Percentiles rank a stretch among this genome's conserved stretches.
phyloP scores from a whole-genome alignment of 306 rosid species.

The Echinosophora koreensis region DNA sequence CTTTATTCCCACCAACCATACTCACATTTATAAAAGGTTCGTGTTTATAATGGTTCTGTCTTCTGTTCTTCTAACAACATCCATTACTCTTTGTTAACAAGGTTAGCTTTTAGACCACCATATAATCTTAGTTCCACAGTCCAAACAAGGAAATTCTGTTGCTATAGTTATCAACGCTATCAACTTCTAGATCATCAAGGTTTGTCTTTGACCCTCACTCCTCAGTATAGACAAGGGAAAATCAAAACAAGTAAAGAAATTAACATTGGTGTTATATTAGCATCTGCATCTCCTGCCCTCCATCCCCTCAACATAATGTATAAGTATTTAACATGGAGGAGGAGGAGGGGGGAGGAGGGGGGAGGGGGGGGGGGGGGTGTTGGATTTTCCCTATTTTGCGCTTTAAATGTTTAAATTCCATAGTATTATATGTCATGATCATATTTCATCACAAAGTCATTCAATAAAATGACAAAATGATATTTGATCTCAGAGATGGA shows the following conservation, averaged over 20 bases:
- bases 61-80: slow-evolving; percentile 6
- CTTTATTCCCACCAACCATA: neutral
- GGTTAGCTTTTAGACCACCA: slow-evolving; percentile 13
- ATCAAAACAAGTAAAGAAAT: slow-evolving; percentile 43
- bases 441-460: slow-evolving; percentile 43
- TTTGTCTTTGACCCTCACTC: slow-evolving; percentile 25
- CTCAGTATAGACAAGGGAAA: slow-evolving; percentile 44
- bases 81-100: slow-evolving; percentile 26
- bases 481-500: slow-evolving; percentile 84
- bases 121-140: neutral
- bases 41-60: slow-evolving; percentile 23
- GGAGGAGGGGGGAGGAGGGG: too few species aligned
- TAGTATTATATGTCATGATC: slow-evolving; percentile 25
- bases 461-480: slow-evolving; percentile 58
- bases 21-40: neutral
- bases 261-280: slow-evolving; percentile 44
- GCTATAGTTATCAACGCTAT: neutral
- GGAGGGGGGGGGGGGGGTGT: too few species aligned
- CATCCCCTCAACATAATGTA: slow-evolving; percentile 31
- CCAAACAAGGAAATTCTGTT: slow-evolving; percentile 1
- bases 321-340: slow-evolving; percentile 37
- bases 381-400: slow-evolving; percentile 36
- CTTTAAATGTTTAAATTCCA: slow-evolving; percentile 21
- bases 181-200: slow-evolving; percentile 5
- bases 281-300: slow-evolving; percentile 34